Evolutionary conservation across 1,284 basidiomycete species (phyloP), one percentile per base, ranked within the genome.

Genomic region (Ustilago nuda): DNA sequence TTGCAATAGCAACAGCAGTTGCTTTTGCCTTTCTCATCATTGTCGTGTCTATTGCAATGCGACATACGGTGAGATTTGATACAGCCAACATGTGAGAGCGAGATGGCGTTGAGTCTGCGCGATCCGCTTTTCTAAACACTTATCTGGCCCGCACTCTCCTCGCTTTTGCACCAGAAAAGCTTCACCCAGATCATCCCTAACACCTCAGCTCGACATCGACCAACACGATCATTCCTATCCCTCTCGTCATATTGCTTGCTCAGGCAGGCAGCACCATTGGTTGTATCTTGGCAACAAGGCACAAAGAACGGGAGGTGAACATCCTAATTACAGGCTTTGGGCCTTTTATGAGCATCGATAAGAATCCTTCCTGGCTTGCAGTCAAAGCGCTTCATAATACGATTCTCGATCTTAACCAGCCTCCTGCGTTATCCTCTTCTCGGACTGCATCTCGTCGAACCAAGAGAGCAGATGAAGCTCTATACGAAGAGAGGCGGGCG

Each of bases 251-350:
- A 27, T 27, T 27, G 23, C 2, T 27, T 27, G 23, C 23, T 27
- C 23, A 27, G 23, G 23, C 23, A 27, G 3, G 23, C 23, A 27
- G 23, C 23, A 27, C 23, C 23, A 27, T 45, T 19, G 8, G n/a
- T 19, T 6, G 3, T 0, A 7, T 2, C n/a, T 7, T 45, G 19
- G 32, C 71, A 11, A 56, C 62, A 6, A 66, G 63, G 27, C 35
- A 23, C 2, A 33, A 27, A 12, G 43, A 51, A 1, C 56, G 61
- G 2, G 41, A 69, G 11, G 36, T 74, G 11, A 62, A 72, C 23
- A 56, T 80, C 36, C 69, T 80, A 23, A 67, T 80, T 33, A 80
- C 75, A 1, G 78, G 78, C 0, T 79, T 72, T 13, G 75, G 74
- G 3, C 75, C 75, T 17, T 79, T 79, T 33, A 71, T 60, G 67